Evolutionary conservation across 1,284 basidiomycete genomes (phyloP), one percentile per base, ranked within the genome.

Genomic region (Cutaneotrichosporon sp.): DNA sequence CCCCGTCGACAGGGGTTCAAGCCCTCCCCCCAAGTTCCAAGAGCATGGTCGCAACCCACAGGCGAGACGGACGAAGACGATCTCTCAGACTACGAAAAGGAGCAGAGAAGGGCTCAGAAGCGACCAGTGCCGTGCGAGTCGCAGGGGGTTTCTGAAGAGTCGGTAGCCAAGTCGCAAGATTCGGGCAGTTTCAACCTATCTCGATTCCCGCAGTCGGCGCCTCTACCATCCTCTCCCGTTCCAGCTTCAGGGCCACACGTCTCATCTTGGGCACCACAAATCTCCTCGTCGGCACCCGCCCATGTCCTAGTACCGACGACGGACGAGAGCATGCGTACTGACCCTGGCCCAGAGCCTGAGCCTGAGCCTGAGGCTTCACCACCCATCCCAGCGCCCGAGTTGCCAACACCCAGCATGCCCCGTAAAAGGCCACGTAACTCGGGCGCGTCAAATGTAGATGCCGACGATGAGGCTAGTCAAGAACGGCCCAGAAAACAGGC

Each of bases 81-180:
- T 13, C 57, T 73, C 31, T 68, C 65, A 5, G 72, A 72, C 22
- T 71, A 73, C 52, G 72, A 73, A 57, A 32, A 65, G 5, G 57
- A 65, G 42, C 22, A 60, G 16, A 34, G 68, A 7, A 21, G n/a
- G 21, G 11, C 4, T 18, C 52, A 31, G 56, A 46, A 60, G 64
- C 55, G 5, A 46, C 58, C 40, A 36, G 50, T 32, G 13, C 11
- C 18, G 18, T 4, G 40, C 42, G 31, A 51, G 52, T 18, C 42
- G 10, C 2, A 14, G 31, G 26, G 14, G 31, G 40, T n/a, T 36
- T 49, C 56, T 18, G 60, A 58, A 26, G 56, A 63, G 36, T 68
- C 66, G 2, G 31, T 65, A 0, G 55, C 64, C 2, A 62, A 61
- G 32, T 68, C 66, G 34, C 66, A 68, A 51, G 64, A 65, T 61